Evolutionary conservation across 2,329 filamentous ascomycete species (phyloP).

Genomic region (Emergomyces orientalis): DNA sequence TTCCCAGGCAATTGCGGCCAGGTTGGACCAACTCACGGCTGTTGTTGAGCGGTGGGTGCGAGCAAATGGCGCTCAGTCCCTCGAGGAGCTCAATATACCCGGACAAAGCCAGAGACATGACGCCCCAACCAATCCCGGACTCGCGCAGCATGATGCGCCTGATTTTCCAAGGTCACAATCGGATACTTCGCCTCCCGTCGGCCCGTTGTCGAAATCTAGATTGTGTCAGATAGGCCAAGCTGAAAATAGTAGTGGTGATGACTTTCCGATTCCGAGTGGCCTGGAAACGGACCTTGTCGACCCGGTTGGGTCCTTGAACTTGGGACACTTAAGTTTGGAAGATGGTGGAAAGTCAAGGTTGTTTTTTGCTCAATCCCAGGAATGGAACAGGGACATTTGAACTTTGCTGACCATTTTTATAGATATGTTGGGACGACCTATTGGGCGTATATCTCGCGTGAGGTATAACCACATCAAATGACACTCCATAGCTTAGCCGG

Average conservation of each 20-base stretch:
- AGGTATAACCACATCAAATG: slow-evolving; percentile 22
- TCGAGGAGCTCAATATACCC: slow-evolving; percentile 16
- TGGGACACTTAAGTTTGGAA: slow-evolving; percentile 36
- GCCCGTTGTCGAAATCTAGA: slow-evolving; percentile 18
- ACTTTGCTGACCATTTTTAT: slow-evolving; percentile 9
- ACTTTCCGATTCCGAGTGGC: slow-evolving; percentile 36
- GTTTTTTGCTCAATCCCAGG: neutral
- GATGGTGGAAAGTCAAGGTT: slow-evolving; percentile 34
- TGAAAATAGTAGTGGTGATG: slow-evolving; percentile 29
- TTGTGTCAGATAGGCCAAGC: slow-evolving; percentile 27
- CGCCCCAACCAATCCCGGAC: neutral
- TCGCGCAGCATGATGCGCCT: neutral
- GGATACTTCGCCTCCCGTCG: slow-evolving; percentile 6
- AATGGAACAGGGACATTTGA: neutral
- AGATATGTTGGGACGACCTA: slow-evolving; percentile 40
- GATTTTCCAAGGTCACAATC: neutral
- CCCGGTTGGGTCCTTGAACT: slow-evolving; percentile 33
- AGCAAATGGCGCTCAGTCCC: slow-evolving; percentile 20
- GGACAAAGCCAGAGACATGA: slow-evolving; percentile 9
- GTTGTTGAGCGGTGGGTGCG: slow-evolving; percentile 38
- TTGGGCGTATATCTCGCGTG: slow-evolving; percentile 38
- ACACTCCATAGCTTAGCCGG: slow-evolving; percentile 1
- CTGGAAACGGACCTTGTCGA: slow-evolving; percentile 36
- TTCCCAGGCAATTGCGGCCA: slow-evolving; percentile 34
- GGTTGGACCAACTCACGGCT: slow-evolving; percentile 36